Evolutionary conservation across 176 grass and related monocot species (phyloP).

Genomic region (Aegilops longissima): DNA sequence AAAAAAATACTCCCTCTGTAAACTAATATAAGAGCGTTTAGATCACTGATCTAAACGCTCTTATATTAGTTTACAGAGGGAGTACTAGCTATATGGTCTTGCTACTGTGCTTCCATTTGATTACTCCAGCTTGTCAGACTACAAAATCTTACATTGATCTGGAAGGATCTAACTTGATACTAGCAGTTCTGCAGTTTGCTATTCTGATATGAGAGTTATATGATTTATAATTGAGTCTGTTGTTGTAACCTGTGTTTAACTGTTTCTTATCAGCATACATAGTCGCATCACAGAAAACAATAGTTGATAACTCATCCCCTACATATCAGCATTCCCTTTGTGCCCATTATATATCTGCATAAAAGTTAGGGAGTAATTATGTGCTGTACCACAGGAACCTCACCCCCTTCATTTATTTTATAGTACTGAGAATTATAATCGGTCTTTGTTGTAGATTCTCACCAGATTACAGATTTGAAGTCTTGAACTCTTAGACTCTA

Average conservation of each 20-base stretch:
- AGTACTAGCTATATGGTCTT: not conserved
- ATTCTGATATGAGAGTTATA: not conserved
- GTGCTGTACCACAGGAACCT: not conserved
- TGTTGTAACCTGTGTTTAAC: not conserved
- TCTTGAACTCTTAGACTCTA: not conserved
- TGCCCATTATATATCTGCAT: slow-evolving; percentile 9
- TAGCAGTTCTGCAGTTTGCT: not conserved
- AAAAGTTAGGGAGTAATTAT: not conserved
- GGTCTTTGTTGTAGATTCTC: not conserved
- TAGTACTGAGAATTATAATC: not conserved
- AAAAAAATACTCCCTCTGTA: no score
- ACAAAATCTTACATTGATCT: not conserved
- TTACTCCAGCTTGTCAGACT: not conserved
- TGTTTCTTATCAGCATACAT: slow-evolving; percentile 4
- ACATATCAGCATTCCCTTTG: not conserved
- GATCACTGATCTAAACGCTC: no score
- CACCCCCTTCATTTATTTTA: slow-evolving; percentile 14
- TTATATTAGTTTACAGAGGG: no score
- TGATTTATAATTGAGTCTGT: slow-evolving; percentile 15
- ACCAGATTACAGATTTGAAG: not conserved
- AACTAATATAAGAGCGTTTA: no score
- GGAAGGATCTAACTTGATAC: not conserved
- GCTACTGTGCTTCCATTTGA: not conserved
- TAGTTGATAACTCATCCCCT: not conserved
- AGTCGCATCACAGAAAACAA: not conserved